phyloP scores from a whole-genome alignment of 371 early-diverging fungal species.

The Apophysomyces trapeziformis region DNA sequence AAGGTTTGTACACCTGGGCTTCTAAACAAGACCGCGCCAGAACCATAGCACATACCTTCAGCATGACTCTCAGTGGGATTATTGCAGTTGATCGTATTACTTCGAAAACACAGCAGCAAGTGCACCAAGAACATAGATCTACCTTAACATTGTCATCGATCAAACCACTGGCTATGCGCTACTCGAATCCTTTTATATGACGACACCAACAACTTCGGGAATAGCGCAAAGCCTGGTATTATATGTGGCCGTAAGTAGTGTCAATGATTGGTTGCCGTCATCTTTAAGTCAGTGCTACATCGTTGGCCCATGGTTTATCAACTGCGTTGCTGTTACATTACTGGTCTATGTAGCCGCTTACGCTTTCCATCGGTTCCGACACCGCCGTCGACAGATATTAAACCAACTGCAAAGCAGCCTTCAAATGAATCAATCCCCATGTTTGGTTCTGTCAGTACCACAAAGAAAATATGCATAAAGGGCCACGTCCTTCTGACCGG shows the following conservation, averaged over 20 bases:
- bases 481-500: background rate
- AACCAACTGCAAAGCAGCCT: background rate
- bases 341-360: conserved; percentile 14
- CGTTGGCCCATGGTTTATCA: conserved; percentile 17
- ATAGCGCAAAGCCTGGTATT: background rate
- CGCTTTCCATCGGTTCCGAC: conserved; percentile 10
- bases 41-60: conserved; percentile 5
- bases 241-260: background rate
- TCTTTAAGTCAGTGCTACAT: conserved; percentile 8
- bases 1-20: conserved; percentile 19
- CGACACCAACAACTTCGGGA: background rate
- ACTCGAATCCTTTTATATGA: conserved; percentile 7
- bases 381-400: background rate
- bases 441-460: background rate
- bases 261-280: background rate
- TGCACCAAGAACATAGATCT: background rate
- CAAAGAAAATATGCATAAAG: background rate
- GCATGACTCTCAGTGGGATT: conserved; percentile 18
- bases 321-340: conserved; percentile 17
- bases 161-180: conserved; percentile 8
- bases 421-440: background rate
- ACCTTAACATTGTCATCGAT: conserved; percentile 17
- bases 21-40: conserved; percentile 14
- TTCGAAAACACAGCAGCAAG: conserved; percentile 7
- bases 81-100: conserved; percentile 14